Percentiles rank a stretch among this genome's conserved stretches.
phyloP scores from a whole-genome alignment of 331 rosid genomes.

The Cydonia oblonga region DNA sequence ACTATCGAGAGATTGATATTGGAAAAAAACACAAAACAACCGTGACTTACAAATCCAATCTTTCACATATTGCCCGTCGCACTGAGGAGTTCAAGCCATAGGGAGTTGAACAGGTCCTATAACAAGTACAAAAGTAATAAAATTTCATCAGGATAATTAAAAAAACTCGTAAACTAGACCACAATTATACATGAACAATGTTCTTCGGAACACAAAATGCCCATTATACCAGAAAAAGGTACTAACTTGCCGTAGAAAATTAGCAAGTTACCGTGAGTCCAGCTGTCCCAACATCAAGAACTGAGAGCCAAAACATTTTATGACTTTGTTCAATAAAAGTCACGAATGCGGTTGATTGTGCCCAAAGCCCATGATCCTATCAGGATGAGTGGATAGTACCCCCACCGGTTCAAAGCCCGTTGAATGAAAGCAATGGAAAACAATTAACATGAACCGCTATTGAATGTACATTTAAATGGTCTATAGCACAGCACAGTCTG shows the following conservation, averaged over 20 bases:
- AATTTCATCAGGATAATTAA: not conserved
- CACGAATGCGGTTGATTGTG: slow-evolving; percentile 85
- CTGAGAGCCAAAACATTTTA: slow-evolving; percentile 82
- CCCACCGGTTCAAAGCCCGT: slow-evolving; percentile 94
- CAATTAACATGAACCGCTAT: not conserved
- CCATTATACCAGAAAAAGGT: not conserved
- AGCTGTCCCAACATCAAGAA: slow-evolving; percentile 89
- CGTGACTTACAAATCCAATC: slow-evolving; percentile 63
- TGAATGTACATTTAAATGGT: not conserved
- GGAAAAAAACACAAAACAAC: not conserved
- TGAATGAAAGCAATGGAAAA: not conserved
- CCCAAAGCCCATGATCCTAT: slow-evolving; percentile 95
- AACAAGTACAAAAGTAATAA: slow-evolving; percentile 7
- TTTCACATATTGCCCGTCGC: slow-evolving; percentile 75
- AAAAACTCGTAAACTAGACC: not conserved
- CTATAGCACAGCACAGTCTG: not conserved
- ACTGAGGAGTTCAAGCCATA: slow-evolving; percentile 96
- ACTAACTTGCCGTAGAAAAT: not conserved
- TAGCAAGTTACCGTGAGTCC: slow-evolving; percentile 65
- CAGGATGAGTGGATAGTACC: slow-evolving; percentile 90
- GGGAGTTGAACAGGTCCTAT: slow-evolving; percentile 94
- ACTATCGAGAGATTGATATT: not conserved
- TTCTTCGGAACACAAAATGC: not conserved
- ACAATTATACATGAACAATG: not conserved
- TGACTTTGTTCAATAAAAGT: slow-evolving; percentile 79